Evolutionary conservation across 805 yeast species (phyloP), one percentile per base, ranked within the genome.

Genomic region (Nakazawaea laoshanensis): DNA sequence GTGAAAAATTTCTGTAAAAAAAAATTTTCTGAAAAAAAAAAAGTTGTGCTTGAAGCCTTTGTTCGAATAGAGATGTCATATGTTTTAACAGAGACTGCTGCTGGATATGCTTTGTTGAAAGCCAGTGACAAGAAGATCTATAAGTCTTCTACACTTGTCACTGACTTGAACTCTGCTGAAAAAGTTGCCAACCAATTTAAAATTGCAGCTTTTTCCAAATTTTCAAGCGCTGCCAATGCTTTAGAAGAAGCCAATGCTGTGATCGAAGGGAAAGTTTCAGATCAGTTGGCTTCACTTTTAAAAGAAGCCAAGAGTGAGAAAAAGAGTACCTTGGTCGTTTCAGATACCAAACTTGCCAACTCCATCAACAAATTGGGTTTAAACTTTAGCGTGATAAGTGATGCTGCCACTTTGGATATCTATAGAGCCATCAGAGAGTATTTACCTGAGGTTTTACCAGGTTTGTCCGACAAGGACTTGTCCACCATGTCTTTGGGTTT

Each of bases 51-150:
- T n/a, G n/a, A n/a, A n/a, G n/a, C n/a, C n/a, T n/a, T n/a, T 10
- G 10, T 20, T 20, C 22, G 41, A n/a, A n/a, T n/a, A n/a, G n/a
- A 40, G 30, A 83, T 83, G 94, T 81, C 92, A 43, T 83, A 68
- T 73, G 87, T 89, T 54, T 76, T 89, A 59, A 83, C 97, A 41
- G 98, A 92, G 70, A 92, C 98, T 45, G 84, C 98, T 43, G 98
- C 98, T 33, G 98, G 98, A 55, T 92, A 92, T 61, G 98, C 98
- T 55, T 73, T 92, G 55, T 75, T 92, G 57, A 92, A 92, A 68
- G 95, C 96, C 38, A 80, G 95, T 43, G 97, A 92, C 71, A 92
- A 92, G 70, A 89, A 89, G 71, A 80, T 92, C 51, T 80, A 89
- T 74, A 89, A 88, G 67, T 77, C 92, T 17, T 59, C 81, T 35